A percentile compares a stretch with the other conserved stretches of the same genome.
phyloP scores from a whole-genome alignment of 495 filamentous ascomycete genomes.

The Staphylotrichum tortipilum region DNA sequence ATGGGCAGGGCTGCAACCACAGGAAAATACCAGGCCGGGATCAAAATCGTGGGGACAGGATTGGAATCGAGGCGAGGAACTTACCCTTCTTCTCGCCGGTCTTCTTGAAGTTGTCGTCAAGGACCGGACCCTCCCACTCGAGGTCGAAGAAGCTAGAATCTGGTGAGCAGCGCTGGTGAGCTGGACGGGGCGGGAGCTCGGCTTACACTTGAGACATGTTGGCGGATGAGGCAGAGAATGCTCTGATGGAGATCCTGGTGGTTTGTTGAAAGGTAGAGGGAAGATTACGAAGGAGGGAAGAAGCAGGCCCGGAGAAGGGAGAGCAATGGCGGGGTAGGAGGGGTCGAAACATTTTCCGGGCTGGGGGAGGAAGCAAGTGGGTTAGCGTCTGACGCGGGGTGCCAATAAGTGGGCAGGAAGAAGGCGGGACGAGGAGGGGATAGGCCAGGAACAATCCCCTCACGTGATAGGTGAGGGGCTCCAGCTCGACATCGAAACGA shows the following conservation, averaged over 20 bases:
- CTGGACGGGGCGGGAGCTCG: not conserved
- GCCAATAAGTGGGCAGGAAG: conserved; percentile 17
- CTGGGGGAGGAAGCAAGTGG: conserved; percentile 20
- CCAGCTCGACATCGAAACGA: conserved; percentile 4
- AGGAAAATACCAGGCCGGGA: too few relatives aligned
- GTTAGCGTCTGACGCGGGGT: conserved; percentile 13
- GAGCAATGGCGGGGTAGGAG: conserved; percentile 41
- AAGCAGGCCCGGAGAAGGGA: conserved; percentile 30
- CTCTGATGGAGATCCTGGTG: conserved; percentile 23
- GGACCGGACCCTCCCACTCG: conserved; percentile 57
- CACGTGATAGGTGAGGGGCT: conserved; percentile 18
- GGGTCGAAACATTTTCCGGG: conserved; percentile 31
- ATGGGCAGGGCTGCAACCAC: too few relatives aligned
- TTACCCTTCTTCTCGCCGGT: conserved; percentile 55
- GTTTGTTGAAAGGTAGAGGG: conserved; percentile 18
- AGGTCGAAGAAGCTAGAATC: conserved; percentile 33
- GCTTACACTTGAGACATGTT: conserved; percentile 30
- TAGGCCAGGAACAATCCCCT: conserved; percentile 7
- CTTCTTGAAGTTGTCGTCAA: conserved; percentile 46
- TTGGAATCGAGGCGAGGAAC: conserved; percentile 21
- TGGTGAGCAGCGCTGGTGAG: conserved; percentile 3
- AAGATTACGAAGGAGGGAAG: conserved; percentile 31
- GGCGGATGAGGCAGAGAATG: conserved; percentile 24
- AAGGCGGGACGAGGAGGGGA: not conserved
- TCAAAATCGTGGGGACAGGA: too few relatives aligned